A percentile compares a stretch with the other conserved stretches of the same genome.
Conservation (phyloP, 1,284 basidiomycete species). For the Cryptococcus jaspeensis region DNA sequence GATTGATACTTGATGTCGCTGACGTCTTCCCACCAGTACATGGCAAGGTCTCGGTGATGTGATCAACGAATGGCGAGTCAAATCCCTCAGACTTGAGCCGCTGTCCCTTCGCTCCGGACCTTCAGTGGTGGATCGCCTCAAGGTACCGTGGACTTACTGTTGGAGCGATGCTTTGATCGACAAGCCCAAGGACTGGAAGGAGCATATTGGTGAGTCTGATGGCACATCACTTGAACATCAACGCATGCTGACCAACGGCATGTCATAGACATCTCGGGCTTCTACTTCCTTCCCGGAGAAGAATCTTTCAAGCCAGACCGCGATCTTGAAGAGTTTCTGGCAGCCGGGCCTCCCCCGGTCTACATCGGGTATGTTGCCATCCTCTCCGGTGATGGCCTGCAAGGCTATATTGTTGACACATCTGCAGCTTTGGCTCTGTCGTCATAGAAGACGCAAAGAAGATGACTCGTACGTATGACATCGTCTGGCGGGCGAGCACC, state of each 20-base stretch:
- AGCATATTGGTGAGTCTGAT: constrained; percentile 57
- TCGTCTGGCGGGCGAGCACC: not conserved
- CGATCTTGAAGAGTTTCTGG: constrained; percentile 57
- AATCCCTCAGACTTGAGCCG: constrained; percentile 57
- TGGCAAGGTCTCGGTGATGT: constrained; percentile 59
- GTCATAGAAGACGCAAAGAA: constrained; percentile 62
- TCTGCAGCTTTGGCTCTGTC: constrained; percentile 65
- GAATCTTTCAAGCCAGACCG: constrained; percentile 55
- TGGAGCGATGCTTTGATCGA: constrained; percentile 65
- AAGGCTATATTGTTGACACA: no score
- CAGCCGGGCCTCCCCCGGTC: constrained; percentile 58
- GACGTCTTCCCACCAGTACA: constrained; percentile 5
- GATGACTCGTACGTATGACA: constrained; percentile 52
- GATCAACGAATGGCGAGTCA: constrained; percentile 61
- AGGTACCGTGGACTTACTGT: constrained; percentile 69
- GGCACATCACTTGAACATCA: not conserved
- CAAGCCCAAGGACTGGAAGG: constrained; percentile 65
- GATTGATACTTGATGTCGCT: not conserved
- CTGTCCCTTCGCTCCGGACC: constrained; percentile 58
- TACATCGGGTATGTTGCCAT: constrained; percentile 58
- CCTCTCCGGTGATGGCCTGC: not conserved
- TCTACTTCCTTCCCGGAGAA: constrained; percentile 62
- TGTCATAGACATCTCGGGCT: constrained; percentile 63
- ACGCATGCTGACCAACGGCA: not conserved
- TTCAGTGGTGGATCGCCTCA: constrained; percentile 59